Evolutionary conservation across 176 grass and related monocot species (phyloP).

Genomic region (Oryza punctata): DNA sequence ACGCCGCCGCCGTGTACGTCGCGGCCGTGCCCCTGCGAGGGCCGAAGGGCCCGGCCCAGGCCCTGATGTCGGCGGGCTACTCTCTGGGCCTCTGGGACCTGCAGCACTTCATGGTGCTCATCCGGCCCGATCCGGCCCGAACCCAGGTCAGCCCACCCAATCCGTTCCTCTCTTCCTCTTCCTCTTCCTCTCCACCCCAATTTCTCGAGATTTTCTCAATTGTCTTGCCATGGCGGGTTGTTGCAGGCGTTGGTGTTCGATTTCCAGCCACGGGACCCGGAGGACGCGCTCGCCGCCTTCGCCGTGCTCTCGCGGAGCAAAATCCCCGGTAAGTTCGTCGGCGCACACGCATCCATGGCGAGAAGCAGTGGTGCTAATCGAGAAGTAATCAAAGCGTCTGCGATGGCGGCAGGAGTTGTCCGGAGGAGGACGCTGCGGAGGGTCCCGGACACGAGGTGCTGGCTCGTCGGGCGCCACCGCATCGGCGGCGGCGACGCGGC

Average conservation of each 20-base stretch:
- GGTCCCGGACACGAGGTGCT: slow-evolving; percentile 65
- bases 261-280: slow-evolving; percentile 80
- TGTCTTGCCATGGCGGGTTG: neutral
- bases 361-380: neutral
- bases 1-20: slow-evolving; percentile 61
- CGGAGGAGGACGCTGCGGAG: slow-evolving; percentile 51
- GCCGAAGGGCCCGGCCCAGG: slow-evolving; percentile 57
- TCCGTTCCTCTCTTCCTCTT: neutral
- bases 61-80: slow-evolving; percentile 62
- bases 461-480: slow-evolving; percentile 66
- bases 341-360: neutral
- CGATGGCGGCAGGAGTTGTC: slow-evolving; percentile 62
- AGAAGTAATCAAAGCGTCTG: neutral
- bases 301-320: slow-evolving; percentile 52
- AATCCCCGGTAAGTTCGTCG: slow-evolving; percentile 52
- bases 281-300: slow-evolving; percentile 54
- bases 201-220: neutral
- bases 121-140: slow-evolving; percentile 49
- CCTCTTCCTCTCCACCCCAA: neutral
- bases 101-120: slow-evolving; percentile 84
- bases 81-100: slow-evolving; percentile 56
- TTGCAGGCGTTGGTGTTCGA: slow-evolving; percentile 66
- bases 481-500: slow-evolving; percentile 40
- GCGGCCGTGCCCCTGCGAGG: slow-evolving; percentile 70
- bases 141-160: slow-evolving; percentile 31